These are phyloP conservation scores for Penicillium sp. DNA, from an alignment of 2,329 filamentous ascomycete species.

Conservation along the genomic window DNA sequence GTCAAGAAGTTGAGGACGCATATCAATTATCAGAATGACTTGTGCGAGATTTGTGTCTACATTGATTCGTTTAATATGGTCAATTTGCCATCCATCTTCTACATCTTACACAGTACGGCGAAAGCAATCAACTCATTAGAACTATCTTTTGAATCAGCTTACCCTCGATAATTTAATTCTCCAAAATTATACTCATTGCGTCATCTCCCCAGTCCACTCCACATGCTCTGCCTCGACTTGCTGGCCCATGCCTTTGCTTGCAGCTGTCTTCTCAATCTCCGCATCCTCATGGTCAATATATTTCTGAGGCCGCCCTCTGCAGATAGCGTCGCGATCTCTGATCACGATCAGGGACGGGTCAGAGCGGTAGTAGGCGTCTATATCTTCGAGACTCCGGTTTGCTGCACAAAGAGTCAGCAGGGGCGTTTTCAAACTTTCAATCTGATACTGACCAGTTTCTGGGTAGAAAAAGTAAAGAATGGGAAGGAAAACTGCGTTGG, in stretches of 20 bases:
- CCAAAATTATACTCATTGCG: too few species aligned
- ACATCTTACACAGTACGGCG: too few species aligned
- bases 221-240: slow-evolving; percentile 6
- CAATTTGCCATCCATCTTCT: too few species aligned
- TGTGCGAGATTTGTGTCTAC: too few species aligned
- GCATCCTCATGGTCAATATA: slow-evolving; percentile 50
- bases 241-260: slow-evolving; percentile 1
- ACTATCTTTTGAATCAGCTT: too few species aligned
- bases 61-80: too few species aligned
- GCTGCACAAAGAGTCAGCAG: slow-evolving; percentile 7
- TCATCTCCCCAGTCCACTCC: slow-evolving; percentile 2
- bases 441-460: slow-evolving; percentile 26
- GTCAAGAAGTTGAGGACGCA: too few species aligned
- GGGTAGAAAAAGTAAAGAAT: slow-evolving; percentile 45
- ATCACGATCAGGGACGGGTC: slow-evolving; percentile 47
- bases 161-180: too few species aligned
- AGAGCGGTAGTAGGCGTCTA: slow-evolving; percentile 40
- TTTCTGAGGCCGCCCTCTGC: slow-evolving; percentile 46
- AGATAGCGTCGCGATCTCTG: slow-evolving; percentile 49
- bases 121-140: too few species aligned
- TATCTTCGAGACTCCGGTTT: slow-evolving; percentile 32
- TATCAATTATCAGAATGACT: too few species aligned
- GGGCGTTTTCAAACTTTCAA: background rate
- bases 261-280: slow-evolving; percentile 26
- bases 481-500: slow-evolving; percentile 50